phyloP scores from a whole-genome alignment of 2,329 filamentous ascomycete genomes.

The Penicillium digitatum region DNA sequence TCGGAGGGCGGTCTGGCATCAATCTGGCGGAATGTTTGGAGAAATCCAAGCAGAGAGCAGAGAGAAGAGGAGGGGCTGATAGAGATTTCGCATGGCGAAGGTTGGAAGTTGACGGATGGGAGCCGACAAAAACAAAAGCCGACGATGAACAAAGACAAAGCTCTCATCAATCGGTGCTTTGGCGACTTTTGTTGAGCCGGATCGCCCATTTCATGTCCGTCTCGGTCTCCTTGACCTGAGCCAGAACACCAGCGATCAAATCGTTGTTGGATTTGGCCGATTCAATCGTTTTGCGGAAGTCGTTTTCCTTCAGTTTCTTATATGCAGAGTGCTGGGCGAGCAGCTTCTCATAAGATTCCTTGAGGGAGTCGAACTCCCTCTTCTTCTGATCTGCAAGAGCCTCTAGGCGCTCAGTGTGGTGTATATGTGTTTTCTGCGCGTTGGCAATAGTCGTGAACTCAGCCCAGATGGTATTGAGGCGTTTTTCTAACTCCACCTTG shows the following conservation, averaged over 20 bases:
- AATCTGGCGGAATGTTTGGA: not conserved
- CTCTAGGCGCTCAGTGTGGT: conserved; percentile 41
- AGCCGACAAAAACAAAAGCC: not conserved
- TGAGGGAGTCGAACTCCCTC: conserved; percentile 40
- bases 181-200: conserved; percentile 37
- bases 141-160: not conserved
- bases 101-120: not conserved
- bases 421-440: conserved; percentile 37
- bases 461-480: conserved; percentile 37
- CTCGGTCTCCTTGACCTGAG: conserved; percentile 41
- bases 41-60: not conserved
- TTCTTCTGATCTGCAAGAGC: conserved; percentile 47
- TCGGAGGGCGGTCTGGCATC: not conserved
- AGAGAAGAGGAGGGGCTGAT: not conserved
- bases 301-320: conserved; percentile 41
- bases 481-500: conserved; percentile 38
- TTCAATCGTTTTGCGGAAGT: conserved; percentile 34
- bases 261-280: conserved; percentile 29
- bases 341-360: conserved; percentile 41
- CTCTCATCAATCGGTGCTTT: conserved; percentile 12
- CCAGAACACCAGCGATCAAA: conserved; percentile 37
- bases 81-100: not conserved
- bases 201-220: conserved; percentile 50
- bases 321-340: conserved; percentile 42
- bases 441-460: conserved; percentile 34